Percentiles rank a stretch among this genome's conserved stretches.
phyloP scores from a whole-genome alignment of 108 stramenopile species.

The Nannochloropsis granulata region DNA sequence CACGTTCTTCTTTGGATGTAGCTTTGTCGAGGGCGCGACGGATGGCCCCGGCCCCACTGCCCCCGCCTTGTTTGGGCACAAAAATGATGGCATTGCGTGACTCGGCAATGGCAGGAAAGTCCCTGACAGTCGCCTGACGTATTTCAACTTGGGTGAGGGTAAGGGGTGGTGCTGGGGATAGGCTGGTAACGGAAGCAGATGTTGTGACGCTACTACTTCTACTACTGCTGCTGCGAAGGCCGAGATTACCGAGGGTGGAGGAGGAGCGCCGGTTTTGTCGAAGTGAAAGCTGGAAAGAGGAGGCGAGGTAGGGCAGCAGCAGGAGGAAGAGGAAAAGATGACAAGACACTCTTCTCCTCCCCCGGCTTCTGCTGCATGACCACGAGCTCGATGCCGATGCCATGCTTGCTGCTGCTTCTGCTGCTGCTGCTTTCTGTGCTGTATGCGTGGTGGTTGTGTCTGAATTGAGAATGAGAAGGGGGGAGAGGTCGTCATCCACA shows the following conservation, averaged over 20 bases:
- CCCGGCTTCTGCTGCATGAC: no score
- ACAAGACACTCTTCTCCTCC: no score
- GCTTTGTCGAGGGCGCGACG: neutral
- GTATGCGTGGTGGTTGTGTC: no score
- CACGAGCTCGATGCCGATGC: neutral
- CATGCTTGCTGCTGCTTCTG: neutral
- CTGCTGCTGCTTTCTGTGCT: neutral
- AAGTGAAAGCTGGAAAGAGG: no score
- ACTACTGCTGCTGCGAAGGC: neutral
- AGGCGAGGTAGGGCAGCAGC: no score
- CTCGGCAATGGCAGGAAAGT: neutral
- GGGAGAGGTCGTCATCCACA: no score
- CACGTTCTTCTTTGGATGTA: neutral
- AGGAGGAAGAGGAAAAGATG: no score
- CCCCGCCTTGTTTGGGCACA: neutral
- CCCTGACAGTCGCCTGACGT: neutral
- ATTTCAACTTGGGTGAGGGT: neutral
- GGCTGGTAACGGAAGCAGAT: neutral
- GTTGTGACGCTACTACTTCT: neutral
- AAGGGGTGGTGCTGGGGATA: neutral
- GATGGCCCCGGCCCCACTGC: neutral
- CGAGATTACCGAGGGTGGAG: no score
- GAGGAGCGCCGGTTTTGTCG: no score
- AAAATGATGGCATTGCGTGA: neutral
- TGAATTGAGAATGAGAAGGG: no score